These are phyloP conservation scores for Penicillium tannophilum DNA, from an alignment of 495 filamentous ascomycete species.

Conservation along the genomic window DNA sequence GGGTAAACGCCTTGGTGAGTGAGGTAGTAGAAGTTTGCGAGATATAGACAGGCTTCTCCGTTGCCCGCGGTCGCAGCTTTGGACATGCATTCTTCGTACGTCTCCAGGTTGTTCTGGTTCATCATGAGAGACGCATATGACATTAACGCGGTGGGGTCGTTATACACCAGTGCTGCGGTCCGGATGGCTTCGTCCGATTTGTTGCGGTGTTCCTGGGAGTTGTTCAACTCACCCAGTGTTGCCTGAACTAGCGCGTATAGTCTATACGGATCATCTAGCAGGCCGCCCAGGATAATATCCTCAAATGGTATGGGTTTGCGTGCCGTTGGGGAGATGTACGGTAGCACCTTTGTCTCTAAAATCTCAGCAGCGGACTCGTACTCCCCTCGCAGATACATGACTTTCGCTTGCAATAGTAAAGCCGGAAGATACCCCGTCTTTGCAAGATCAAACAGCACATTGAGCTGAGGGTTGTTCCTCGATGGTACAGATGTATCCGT, in stretches of 20 bases:
- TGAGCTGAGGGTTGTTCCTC: neutral
- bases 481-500: neutral
- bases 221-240: slow-evolving; percentile 3
- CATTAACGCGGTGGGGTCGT: slow-evolving; percentile 33
- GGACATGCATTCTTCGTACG: slow-evolving; percentile 42
- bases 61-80: slow-evolving; percentile 35
- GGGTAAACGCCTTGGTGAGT: slow-evolving; percentile 30
- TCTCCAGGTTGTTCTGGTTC: slow-evolving; percentile 22
- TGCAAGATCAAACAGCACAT: slow-evolving; percentile 20
- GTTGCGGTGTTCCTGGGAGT: slow-evolving; percentile 4
- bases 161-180: slow-evolving; percentile 34
- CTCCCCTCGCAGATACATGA: slow-evolving; percentile 26
- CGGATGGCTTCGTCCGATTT: slow-evolving; percentile 17
- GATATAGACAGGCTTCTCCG: slow-evolving; percentile 29
- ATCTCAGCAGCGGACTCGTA: slow-evolving; percentile 26
- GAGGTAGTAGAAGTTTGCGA: slow-evolving; percentile 45
- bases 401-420: slow-evolving; percentile 33
- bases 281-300: slow-evolving; percentile 16
- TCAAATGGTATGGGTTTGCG: neutral
- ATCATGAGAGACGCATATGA: slow-evolving; percentile 30
- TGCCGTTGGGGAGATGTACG: slow-evolving; percentile 19
- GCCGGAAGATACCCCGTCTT: slow-evolving; percentile 30
- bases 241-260: slow-evolving; percentile 28
- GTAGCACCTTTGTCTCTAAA: slow-evolving; percentile 28
- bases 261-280: slow-evolving; percentile 29